These are phyloP conservation scores for Rhodotorula sp. DNA, from an alignment of 1,284 basidiomycete species.

Conservation along the genomic window DNA sequence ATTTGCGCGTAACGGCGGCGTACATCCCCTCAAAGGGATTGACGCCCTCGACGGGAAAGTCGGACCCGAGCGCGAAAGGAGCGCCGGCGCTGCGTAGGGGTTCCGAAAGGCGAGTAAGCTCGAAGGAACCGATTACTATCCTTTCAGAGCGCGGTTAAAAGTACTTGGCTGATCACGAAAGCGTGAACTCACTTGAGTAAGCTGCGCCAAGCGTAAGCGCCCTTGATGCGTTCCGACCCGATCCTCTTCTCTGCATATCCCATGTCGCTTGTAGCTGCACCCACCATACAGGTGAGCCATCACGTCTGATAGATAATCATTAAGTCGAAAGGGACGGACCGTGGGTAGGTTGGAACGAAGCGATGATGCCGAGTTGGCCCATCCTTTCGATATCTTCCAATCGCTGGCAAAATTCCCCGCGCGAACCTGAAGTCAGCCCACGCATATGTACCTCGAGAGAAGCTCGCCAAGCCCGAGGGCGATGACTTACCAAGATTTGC, in stretches of 20 bases:
- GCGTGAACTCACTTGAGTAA: constrained; percentile 61
- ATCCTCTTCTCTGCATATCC: constrained; percentile 77
- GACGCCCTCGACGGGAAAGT: constrained; percentile 84
- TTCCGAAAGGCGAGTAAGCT: not conserved
- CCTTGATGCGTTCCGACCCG: constrained; percentile 72
- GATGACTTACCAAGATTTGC: constrained; percentile 63
- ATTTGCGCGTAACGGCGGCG: constrained; percentile 73
- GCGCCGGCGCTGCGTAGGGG: constrained; percentile 46
- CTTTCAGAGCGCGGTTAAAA: not conserved
- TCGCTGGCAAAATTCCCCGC: no score
- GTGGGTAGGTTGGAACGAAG: constrained; percentile 91
- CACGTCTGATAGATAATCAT: fast-evolving
- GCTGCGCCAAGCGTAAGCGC: constrained; percentile 83
- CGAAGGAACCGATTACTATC: not conserved
- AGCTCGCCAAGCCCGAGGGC: no score
- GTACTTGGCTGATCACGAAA: not conserved
- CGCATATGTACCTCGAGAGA: no score
- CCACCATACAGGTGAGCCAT: not conserved
- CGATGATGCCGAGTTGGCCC: constrained; percentile 74
- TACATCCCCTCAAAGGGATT: constrained; percentile 78
- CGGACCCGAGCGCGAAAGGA: constrained; percentile 75
- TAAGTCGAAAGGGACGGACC: constrained; percentile 46
- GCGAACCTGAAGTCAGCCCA: no score
- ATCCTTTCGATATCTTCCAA: constrained; percentile 65
- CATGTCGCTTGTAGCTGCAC: constrained; percentile 71